phyloP scores from a whole-genome alignment of 2,329 filamentous ascomycete species.

The Fusarium mangiferae region DNA sequence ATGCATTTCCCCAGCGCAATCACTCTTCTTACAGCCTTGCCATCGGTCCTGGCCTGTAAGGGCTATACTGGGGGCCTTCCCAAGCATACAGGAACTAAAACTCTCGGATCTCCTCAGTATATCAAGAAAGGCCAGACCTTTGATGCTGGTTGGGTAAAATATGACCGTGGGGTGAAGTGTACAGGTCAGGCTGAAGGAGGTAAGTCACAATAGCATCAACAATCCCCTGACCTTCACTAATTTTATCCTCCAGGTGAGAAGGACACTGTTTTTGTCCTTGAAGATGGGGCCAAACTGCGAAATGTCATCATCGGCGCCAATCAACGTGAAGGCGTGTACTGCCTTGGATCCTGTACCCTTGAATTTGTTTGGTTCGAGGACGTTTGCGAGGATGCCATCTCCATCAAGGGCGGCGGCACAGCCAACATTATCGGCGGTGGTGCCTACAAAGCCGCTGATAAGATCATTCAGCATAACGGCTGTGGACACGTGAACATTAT shows the following conservation, averaged over 20 bases:
- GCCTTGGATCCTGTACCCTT: conserved; percentile 54
- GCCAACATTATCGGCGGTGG: conserved; percentile 57
- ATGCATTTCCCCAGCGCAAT: conserved; percentile 24
- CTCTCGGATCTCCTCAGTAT: conserved; percentile 45
- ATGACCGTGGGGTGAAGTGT: conserved; percentile 55
- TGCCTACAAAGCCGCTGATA: conserved; percentile 56
- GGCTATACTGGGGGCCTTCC: conserved; percentile 47
- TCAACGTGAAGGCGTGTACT: conserved; percentile 60
- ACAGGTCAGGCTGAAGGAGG: conserved; percentile 55
- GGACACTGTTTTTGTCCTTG: conserved; percentile 55
- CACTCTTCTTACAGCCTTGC: conserved; percentile 31
- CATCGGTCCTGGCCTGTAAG: conserved; percentile 46
- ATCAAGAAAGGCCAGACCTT: conserved; percentile 43
- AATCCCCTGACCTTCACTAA: background rate
- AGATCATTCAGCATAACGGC: conserved; percentile 61
- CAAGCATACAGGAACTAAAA: conserved; percentile 43
- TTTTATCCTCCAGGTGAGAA: background rate
- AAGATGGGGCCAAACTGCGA: conserved; percentile 54
- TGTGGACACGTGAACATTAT: conserved; percentile 55
- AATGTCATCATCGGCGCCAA: conserved; percentile 59
- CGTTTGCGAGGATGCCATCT: conserved; percentile 53
- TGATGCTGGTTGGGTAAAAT: conserved; percentile 50
- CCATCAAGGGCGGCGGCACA: conserved; percentile 40
- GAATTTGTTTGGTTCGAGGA: conserved; percentile 62
- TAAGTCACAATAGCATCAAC: conserved; percentile 20